Evolutionary conservation across 2,329 filamentous ascomycete genomes (phyloP), one percentile per base, ranked within the genome.

Genomic region (Aureobasidium sp.): DNA sequence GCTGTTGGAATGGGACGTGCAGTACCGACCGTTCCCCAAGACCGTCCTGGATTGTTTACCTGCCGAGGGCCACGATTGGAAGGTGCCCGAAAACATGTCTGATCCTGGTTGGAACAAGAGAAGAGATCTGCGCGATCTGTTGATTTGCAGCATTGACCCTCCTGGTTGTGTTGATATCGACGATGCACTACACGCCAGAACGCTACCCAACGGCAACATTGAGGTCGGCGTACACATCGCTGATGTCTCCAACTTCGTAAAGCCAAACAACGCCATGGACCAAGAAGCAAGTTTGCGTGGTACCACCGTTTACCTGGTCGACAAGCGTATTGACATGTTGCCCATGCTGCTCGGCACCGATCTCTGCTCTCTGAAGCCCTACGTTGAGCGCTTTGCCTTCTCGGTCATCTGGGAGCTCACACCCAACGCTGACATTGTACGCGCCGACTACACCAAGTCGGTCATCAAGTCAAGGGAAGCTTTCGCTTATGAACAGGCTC

Each of bases 261-360:
- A 94, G 75, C 92, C 95, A 27, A 91, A 89, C 73, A 99, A 93
- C 69, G 88, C 94, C 58, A 99, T 99, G 94, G 95, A 99, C 71
- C 84, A 86, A 50, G 94, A 99, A 75, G 94, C 94, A 3, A 94
- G 90, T 70, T 84, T 95, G 69, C 87, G 94, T 68, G 94, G 94
- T 64, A 97, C 94, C 4, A 97, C 93, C 0, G 94, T 99, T 29
- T 99, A 99, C 72, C 80, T 99, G 17, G 94, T 99, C 3, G 94
- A 99, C 75, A 99, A 99, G 80, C 91, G 94, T 68, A 99, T 99
- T 68, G 95, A 99, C 78, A 99, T 99, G 95, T 81, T 99, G 73
- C 95, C 95, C 0, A 92, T 91, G 81, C 85, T 99, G 33, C 85
- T 99, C 13, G 94, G 94, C 61, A 99, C 94, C 0, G 92, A 99